Evolutionary conservation across 164 flowering plant genomes (phyloP).

Genomic region (Protea cynaroides): DNA sequence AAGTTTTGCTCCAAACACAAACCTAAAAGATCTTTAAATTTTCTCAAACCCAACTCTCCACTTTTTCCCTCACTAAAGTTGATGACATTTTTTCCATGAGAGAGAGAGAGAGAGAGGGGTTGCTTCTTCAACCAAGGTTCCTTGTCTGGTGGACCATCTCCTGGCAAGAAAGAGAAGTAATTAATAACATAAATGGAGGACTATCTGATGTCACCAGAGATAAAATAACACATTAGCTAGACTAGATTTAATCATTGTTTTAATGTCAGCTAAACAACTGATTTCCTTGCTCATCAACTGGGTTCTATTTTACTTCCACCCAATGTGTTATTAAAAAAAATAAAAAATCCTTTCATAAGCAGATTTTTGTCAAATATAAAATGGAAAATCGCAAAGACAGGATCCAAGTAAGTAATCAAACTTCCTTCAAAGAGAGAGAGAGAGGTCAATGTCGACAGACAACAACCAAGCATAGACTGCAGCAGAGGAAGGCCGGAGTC

Average conservation of each 20-base stretch:
- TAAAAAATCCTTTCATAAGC: too few species aligned
- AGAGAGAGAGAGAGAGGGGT: slow-evolving; percentile 1
- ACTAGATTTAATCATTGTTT: slow-evolving; percentile 15
- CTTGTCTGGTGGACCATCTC: slow-evolving; percentile 46
- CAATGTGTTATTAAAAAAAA: too few species aligned
- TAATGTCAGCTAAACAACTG: slow-evolving; percentile 45
- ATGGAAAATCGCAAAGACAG: too few species aligned
- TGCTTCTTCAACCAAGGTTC: slow-evolving; percentile 40
- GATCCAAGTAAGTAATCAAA: too few species aligned
- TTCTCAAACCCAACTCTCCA: slow-evolving; percentile 3
- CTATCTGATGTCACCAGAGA: slow-evolving; percentile 24
- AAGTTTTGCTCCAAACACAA: slow-evolving; percentile 24
- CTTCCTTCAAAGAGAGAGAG: too few species aligned
- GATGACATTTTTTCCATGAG: neutral
- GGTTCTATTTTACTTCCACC: slow-evolving; percentile 45
- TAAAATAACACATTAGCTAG: neutral
- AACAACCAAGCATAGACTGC: too few species aligned
- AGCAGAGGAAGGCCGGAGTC: too few species aligned
- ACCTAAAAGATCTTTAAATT: slow-evolving; percentile 1
- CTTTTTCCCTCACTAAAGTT: slow-evolving; percentile 29
- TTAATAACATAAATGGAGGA: slow-evolving; percentile 4
- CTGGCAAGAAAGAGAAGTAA: slow-evolving; percentile 8
- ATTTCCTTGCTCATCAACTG: slow-evolving; percentile 33
- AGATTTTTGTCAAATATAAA: too few species aligned
- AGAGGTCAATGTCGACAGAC: too few species aligned